phyloP scores from a whole-genome alignment of 2,329 filamentous ascomycete genomes.

The Macrophomina tecta region DNA sequence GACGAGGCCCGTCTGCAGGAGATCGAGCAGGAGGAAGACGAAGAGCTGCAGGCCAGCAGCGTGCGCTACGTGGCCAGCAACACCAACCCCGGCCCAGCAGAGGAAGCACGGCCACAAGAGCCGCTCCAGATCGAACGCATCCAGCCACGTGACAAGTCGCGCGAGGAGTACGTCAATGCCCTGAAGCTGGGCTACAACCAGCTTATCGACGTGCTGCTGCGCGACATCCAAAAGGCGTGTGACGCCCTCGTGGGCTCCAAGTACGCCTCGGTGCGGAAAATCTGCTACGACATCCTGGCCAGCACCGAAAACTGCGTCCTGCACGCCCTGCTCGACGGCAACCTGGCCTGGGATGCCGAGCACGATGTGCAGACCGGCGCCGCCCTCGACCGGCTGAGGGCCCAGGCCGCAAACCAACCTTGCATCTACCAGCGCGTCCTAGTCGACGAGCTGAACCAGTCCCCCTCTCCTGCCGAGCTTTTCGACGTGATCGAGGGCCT shows the following conservation, averaged over 20 bases:
- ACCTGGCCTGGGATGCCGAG: constrained; percentile 29
- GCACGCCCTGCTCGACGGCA: constrained; percentile 28
- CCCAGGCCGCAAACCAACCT: constrained; percentile 22
- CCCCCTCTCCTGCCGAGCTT: constrained; percentile 26
- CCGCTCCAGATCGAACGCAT: constrained; percentile 22
- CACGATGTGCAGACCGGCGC: constrained; percentile 20
- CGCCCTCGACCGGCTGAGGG: constrained; percentile 23
- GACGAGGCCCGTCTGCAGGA: constrained; percentile 25
- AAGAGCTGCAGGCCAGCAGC: constrained; percentile 21
- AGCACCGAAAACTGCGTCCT: constrained; percentile 29
- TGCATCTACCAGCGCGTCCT: constrained; percentile 29
- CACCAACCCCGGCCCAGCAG: neutral
- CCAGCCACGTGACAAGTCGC: constrained; percentile 28
- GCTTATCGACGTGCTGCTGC: constrained; percentile 28
- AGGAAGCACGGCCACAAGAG: constrained; percentile 15
- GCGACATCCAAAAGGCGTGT: constrained; percentile 20
- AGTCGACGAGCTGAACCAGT: constrained; percentile 29
- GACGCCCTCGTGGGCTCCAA: constrained; percentile 27
- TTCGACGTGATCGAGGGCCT: constrained; percentile 28
- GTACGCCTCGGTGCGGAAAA: constrained; percentile 23
- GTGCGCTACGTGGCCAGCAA: constrained; percentile 22
- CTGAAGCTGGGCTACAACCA: constrained; percentile 29
- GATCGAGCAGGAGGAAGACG: constrained; percentile 26
- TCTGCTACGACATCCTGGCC: constrained; percentile 29
- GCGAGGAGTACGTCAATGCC: constrained; percentile 28